Percentiles rank a stretch among this genome's conserved stretches.
These are phyloP conservation scores for Pelargonium citronellum DNA, from an alignment of 441 rosid genomes.

Conservation along the genomic window DNA sequence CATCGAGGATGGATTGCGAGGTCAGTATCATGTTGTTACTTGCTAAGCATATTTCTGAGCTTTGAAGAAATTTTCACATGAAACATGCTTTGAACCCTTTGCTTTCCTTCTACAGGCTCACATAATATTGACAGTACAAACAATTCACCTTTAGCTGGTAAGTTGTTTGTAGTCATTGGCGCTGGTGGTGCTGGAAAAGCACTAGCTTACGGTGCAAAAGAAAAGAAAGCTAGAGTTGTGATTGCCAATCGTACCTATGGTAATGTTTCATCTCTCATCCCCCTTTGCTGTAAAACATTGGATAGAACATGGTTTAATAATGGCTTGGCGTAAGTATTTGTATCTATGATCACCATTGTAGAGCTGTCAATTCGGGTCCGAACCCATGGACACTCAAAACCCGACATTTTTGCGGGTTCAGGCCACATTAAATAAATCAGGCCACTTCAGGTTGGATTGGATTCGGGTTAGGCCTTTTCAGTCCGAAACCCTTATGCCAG, in stretches of 20 bases:
- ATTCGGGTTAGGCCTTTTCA: no score
- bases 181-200: constrained; percentile 88
- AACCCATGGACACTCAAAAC: no score
- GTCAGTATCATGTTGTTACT: constrained; percentile 29
- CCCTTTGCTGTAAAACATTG: not conserved
- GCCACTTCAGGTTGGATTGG: no score
- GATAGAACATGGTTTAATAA: not conserved
- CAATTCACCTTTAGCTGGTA: constrained; percentile 53
- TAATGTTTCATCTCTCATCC: constrained; percentile 23
- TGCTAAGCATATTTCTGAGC: not conserved
- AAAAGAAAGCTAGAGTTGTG: constrained; percentile 55
- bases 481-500: no score
- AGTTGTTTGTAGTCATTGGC: constrained; percentile 66
- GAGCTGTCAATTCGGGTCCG: no score
- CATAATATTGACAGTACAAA: constrained; percentile 24
- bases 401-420: no score
- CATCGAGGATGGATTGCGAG: constrained; percentile 62
- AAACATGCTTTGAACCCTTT: constrained; percentile 9
- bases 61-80: constrained; percentile 18
- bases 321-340: not conserved
- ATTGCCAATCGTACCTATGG: constrained; percentile 66
- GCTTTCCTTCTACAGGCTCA: constrained; percentile 30
- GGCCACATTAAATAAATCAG: no score
- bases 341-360: not conserved
- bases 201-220: constrained; percentile 72